Base-by-base conservation (phyloP, 768 basidiomycete genomes). In the Rhizopogon rudus region DNA sequence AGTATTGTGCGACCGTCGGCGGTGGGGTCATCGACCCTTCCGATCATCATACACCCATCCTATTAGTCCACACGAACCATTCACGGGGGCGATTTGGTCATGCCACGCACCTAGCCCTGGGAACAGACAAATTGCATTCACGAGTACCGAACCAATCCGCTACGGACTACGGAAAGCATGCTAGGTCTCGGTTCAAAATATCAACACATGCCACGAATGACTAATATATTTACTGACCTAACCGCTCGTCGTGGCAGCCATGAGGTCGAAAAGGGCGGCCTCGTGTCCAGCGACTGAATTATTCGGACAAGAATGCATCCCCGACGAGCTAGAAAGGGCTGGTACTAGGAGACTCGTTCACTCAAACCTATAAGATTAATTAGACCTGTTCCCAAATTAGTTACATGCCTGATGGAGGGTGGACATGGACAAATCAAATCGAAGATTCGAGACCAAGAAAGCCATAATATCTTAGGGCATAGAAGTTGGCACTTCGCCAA, bases 1-100 rank as follows among this genome's bases (percentile, higher is more conserved):
- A 54, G 35, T 31, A 55, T 16, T 42, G 53, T 48, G 55, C 55
- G 52, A 55, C 54, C 22, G 40, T 54, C 46, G 42, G 31, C 13
- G 40, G 41, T 49, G 52, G 46, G 39, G 49, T 58, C 54, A 43
- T 55, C 53, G 44, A 51, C 25, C 40, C 41, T 50, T 16, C 42
- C 25, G 45, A 54, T 52, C 53, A 37, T 17, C 52, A 10, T 45
- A 53, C 52, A 31, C n/a, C 14, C 20, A 22, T 25, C 37, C 35
- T 14, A 37, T 49, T 49, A 37, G 33, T 37, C 48, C 33, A 49
- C 35, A 20, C 20, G 22, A 5, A 22, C 33, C 35, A 49, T 49
- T 48, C 48, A 49, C 37, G 22, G 9, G 17, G 39, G 35, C 8
- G 35, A 49, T 37, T 7, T 3, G 8, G 20, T 49, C 20, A 49